A percentile compares a stretch with the other conserved stretches of the same genome.
Conservation (phyloP, 805 yeast genomes). For the Pichia nakasei region DNA sequence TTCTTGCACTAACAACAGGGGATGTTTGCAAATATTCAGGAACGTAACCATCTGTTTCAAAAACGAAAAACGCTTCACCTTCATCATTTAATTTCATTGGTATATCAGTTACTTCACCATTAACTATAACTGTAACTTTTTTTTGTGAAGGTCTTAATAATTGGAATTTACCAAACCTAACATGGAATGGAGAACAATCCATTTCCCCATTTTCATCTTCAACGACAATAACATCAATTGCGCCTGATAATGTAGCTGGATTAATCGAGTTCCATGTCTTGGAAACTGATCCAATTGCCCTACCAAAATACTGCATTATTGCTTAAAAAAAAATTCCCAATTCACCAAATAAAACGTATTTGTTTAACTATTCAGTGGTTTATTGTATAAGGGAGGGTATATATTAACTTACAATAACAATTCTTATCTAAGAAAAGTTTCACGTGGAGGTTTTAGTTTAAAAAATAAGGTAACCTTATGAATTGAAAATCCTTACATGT, state of each 20-base stretch:
- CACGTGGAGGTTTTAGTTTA: too few relatives aligned
- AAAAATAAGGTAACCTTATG: too few relatives aligned
- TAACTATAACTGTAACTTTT: conserved; percentile 82
- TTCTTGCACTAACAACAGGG: conserved; percentile 64
- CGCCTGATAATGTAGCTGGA: conserved; percentile 94
- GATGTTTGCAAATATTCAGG: conserved; percentile 78
- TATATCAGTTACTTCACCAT: conserved; percentile 68
- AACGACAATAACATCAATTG: conserved; percentile 91
- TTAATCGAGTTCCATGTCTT: conserved; percentile 96
- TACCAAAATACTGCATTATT: conserved; percentile 88
- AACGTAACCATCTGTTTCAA: conserved; percentile 68
- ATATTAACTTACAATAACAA: too few relatives aligned
- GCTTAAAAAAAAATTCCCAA: too few relatives aligned
- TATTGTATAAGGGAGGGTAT: too few relatives aligned
- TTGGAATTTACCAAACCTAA: conserved; percentile 91
- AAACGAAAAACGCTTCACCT: conserved; percentile 96
- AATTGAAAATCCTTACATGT: too few relatives aligned
- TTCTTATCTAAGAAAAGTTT: too few relatives aligned
- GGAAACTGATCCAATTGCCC: conserved; percentile 90
- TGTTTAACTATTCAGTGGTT: too few relatives aligned
- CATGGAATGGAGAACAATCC: conserved; percentile 93
- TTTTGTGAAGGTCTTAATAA: conserved; percentile 90
- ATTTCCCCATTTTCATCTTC: conserved; percentile 69
- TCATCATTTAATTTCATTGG: conserved; percentile 98
- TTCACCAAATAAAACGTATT: too few relatives aligned